Conservation (phyloP, 495 filamentous ascomycete species). For the Aspergillus indologenus region DNA sequence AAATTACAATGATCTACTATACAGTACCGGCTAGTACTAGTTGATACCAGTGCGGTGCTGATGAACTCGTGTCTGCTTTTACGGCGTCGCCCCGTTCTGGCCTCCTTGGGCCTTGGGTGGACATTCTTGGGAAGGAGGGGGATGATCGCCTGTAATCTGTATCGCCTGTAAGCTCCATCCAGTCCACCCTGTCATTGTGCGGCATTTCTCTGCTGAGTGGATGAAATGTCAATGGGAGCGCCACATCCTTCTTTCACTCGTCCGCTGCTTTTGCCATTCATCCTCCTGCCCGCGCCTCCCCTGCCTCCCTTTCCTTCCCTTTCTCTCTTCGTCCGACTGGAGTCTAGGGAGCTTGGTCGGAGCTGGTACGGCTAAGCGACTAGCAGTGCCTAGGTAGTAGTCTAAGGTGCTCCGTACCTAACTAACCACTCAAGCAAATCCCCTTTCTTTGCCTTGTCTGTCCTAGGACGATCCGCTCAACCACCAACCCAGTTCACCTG, state of each 20-base stretch:
- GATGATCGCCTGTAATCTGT: slow-evolving; percentile 19
- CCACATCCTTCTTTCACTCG: slow-evolving; percentile 6
- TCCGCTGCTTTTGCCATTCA: background rate
- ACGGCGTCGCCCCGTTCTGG: slow-evolving; percentile 17
- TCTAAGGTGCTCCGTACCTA: background rate
- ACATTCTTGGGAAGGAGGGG: slow-evolving; percentile 11
- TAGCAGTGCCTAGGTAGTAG: background rate
- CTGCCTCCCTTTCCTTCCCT: background rate
- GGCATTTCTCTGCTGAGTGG: slow-evolving; percentile 14
- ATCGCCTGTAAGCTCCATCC: slow-evolving; percentile 4
- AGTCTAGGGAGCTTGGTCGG: background rate
- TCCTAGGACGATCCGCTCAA: background rate
- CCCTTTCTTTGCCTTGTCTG: background rate
- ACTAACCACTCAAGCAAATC: background rate
- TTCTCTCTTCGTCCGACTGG: background rate
- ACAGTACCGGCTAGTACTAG: slow-evolving; percentile 18
- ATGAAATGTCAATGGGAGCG: slow-evolving; percentile 11
- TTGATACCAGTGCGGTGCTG: slow-evolving; percentile 13
- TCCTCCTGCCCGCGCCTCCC: slow-evolving; percentile 1
- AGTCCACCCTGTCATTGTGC: slow-evolving; percentile 15
- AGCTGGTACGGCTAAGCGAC: background rate
- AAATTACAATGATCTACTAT: slow-evolving; percentile 24
- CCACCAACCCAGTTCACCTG: background rate
- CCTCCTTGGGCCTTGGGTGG: slow-evolving; percentile 13
- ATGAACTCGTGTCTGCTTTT: slow-evolving; percentile 20